A percentile compares a stretch with the other conserved stretches of the same genome.
Conservation (phyloP, 352 stramenopile genomes). For the Peronospora destructor region DNA sequence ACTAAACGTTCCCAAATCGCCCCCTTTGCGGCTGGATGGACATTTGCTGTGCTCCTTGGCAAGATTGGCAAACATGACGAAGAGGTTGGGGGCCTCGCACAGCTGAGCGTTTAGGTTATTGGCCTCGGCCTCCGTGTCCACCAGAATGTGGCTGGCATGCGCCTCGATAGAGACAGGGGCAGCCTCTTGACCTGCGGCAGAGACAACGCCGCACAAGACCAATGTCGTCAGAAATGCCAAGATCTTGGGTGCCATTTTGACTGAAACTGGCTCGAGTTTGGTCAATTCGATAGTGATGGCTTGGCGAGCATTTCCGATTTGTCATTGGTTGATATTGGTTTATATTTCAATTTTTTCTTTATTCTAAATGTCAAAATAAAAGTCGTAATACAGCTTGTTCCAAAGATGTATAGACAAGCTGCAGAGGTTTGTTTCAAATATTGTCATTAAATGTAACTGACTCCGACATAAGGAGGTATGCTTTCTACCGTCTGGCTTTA, state of each 20-base stretch:
- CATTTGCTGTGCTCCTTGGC: slow-evolving; percentile 67
- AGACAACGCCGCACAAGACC: slow-evolving; percentile 17
- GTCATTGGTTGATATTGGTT: too few species aligned
- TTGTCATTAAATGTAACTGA: too few species aligned
- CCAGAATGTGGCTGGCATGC: slow-evolving; percentile 77
- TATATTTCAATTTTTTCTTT: too few species aligned
- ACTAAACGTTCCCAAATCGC: slow-evolving; percentile 58
- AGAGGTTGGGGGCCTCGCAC: slow-evolving; percentile 37
- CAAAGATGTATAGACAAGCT: too few species aligned
- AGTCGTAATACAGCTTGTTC: too few species aligned
- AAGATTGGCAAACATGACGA: slow-evolving; percentile 57
- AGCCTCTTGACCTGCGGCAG: slow-evolving; percentile 5
- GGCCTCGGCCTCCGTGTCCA: slow-evolving; percentile 58
- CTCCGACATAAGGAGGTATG: too few species aligned
- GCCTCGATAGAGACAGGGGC: slow-evolving; percentile 30
- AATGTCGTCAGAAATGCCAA: slow-evolving; percentile 21
- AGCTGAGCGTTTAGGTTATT: slow-evolving; percentile 57
- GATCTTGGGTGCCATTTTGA: slow-evolving; percentile 21
- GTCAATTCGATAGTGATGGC: too few species aligned
- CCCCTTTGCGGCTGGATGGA: slow-evolving; percentile 51
- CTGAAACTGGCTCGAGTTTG: not conserved
- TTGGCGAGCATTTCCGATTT: too few species aligned
- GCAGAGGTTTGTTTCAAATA: too few species aligned
- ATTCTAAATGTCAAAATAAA: too few species aligned
- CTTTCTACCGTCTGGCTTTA: too few species aligned